Evolutionary conservation across 441 rosid species (phyloP).

Genomic region (Croton setiger): DNA sequence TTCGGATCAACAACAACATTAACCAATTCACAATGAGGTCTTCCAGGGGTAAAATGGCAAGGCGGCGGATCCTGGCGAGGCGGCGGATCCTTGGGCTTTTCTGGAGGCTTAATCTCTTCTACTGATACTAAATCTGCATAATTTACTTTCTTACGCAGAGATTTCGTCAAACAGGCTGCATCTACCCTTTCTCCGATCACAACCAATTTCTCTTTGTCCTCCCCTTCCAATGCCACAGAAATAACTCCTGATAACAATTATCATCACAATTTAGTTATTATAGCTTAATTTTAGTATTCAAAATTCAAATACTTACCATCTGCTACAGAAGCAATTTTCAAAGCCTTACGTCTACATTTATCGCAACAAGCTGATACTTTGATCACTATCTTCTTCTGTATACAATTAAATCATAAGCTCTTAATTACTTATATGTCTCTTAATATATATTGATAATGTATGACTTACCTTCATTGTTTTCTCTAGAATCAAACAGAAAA

Average conservation of each 20-base stretch:
- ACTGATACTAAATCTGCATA: neutral
- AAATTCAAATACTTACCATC: neutral
- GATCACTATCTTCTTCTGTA: slow-evolving; percentile 5
- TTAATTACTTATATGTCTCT: neutral
- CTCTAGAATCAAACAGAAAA: neutral
- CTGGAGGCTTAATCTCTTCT: neutral
- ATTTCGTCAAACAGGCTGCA: slow-evolving; percentile 1
- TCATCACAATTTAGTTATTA: neutral
- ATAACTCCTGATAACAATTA: neutral
- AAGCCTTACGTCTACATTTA: neutral
- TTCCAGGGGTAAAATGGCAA: neutral
- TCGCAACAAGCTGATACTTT: neutral
- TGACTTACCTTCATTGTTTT: neutral
- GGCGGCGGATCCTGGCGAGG: neutral
- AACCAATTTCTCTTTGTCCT: neutral
- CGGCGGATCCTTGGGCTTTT: neutral
- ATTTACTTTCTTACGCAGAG: neutral
- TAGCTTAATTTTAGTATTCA: too few species aligned
- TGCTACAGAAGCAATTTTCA: neutral
- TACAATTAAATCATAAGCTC: neutral
- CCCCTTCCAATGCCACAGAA: neutral
- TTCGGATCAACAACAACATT: neutral
- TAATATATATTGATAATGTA: neutral
- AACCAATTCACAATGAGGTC: neutral
- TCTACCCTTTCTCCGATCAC: slow-evolving; percentile 10